These are phyloP conservation scores for Populus euphratica DNA, from an alignment of 345 rosid genomes.

Conservation along the genomic window DNA sequence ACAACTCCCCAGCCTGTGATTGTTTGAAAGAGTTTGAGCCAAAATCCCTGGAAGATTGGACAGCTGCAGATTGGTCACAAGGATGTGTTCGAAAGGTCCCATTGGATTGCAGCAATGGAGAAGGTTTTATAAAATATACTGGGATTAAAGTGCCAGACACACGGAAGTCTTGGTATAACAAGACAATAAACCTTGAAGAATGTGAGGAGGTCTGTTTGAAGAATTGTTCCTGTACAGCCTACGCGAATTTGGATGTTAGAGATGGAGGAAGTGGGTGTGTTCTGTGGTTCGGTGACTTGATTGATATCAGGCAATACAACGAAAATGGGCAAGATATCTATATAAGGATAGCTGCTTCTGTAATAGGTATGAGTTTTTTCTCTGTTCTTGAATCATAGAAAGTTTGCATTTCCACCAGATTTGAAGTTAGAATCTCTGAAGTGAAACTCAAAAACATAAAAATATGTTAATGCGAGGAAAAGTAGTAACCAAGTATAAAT, in stretches of 20 bases:
- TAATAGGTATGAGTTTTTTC: constrained; percentile 20
- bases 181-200: constrained; percentile 4
- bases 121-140: constrained; percentile 9
- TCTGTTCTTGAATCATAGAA: too few relatives aligned
- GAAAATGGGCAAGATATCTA: constrained; percentile 37
- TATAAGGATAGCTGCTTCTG: constrained; percentile 39
- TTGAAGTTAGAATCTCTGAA: too few relatives aligned
- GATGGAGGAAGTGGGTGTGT: constrained; percentile 19
- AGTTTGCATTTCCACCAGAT: too few relatives aligned
- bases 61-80: background rate
- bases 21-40: constrained; percentile 11
- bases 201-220: constrained; percentile 6
- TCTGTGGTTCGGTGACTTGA: constrained; percentile 12
- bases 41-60: constrained; percentile 5
- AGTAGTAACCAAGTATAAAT: too few relatives aligned
- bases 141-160: constrained; percentile 14
- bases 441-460: too few relatives aligned
- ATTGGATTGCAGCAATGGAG: constrained; percentile 10
- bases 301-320: constrained; percentile 3
- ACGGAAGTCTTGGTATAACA: constrained; percentile 3
- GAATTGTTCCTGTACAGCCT: constrained; percentile 14
- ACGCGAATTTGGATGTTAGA: constrained; percentile 11
- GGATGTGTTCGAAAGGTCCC: constrained; percentile 10
- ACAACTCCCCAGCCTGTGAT: constrained; percentile 9
- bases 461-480: too few relatives aligned